phyloP scores from a whole-genome alignment of 768 basidiomycete species.

The Sporobolomyces pararoseus region DNA sequence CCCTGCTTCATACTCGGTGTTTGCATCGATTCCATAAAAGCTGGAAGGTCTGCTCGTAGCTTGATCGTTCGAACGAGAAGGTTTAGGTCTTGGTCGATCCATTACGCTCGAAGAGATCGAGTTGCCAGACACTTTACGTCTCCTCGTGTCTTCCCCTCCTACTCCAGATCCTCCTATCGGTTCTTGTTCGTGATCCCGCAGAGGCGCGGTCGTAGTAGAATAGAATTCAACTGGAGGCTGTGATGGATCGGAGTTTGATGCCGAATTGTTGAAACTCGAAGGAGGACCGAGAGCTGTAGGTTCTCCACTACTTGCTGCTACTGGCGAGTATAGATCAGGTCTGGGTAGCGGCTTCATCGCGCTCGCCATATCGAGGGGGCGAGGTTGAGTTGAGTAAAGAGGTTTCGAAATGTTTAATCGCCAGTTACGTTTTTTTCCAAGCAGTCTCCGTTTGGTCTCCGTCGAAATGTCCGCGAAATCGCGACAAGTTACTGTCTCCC shows the following conservation, averaged over 20 bases:
- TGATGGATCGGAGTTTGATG: not conserved
- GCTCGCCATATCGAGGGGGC: conserved; percentile 3
- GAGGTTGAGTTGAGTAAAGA: not conserved
- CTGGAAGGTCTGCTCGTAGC: conserved; percentile 10
- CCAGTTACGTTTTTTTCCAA: no score
- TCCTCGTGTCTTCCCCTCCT: no score
- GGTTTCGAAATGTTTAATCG: not conserved
- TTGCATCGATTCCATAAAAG: conserved; percentile 12
- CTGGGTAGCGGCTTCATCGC: not conserved
- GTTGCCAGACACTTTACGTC: not conserved
- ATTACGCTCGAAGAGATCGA: conserved; percentile 13
- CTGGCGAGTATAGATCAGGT: not conserved
- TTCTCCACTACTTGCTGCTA: not conserved
- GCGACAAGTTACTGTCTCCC: no score
- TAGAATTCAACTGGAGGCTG: conserved; percentile 7
- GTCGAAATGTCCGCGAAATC: no score
- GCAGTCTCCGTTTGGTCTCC: no score
- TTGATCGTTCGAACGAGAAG: not conserved
- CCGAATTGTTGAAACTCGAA: not conserved
- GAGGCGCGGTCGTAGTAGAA: conserved; percentile 27
- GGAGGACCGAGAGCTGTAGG: not conserved
- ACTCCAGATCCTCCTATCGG: no score
- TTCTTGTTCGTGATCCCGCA: conserved; percentile 17
- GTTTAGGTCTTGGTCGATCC: conserved; percentile 16
- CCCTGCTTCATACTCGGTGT: not conserved